Base-by-base conservation (phyloP, 1,284 basidiomycete genomes). In the Tilletia caries region DNA sequence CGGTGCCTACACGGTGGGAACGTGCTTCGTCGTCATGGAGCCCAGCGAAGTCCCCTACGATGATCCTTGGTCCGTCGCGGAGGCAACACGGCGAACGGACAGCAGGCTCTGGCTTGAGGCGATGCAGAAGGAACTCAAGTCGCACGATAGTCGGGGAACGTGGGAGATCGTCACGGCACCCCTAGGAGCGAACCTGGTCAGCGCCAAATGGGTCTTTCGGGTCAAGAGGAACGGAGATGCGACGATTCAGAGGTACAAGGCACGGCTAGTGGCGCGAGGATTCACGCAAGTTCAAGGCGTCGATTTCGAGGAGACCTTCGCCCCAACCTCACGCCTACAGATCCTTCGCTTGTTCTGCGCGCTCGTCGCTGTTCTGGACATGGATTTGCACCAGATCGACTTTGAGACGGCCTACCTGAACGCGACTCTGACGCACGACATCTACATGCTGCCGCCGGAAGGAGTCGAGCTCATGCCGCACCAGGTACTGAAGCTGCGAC, bases 221-320 rank as follows among this genome's bases (percentile, higher is more conserved):
- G 75, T 74, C 65, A 87, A 87, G 66, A 71, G 71, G 18, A 79
- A 86, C 29, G 75, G 75, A 1, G 29, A 78, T 2, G 83, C 85
- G 0, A 64, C 79, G 0, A 67, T 85, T 1, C 43, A 70, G 15
- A 68, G 72, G 15, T 77, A 79, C 69, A 87, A 87, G 64, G 86
- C 84, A 0, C 67, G 80, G 0, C 77, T 86, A 0, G 84, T 86
- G 0, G 86, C 85, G 0, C 81, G 84, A 44, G 87, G 86, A 1
- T 87, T 85, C 76, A 74, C 75, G 0, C 87, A 88, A 73, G 69
- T 78, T 0, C 76, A 78, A 3, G 84, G 86, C 0, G 52, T 85
- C 1, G 84, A 87, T 69, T 87, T 84, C 69, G 81, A 83, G 20
- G 77, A 86, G 41, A 86, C 84, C 0, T 86, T 79, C 65, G 75